These are phyloP conservation scores for Xylariales sp. DNA, from an alignment of 2,329 filamentous ascomycete genomes.

Conservation along the genomic window DNA sequence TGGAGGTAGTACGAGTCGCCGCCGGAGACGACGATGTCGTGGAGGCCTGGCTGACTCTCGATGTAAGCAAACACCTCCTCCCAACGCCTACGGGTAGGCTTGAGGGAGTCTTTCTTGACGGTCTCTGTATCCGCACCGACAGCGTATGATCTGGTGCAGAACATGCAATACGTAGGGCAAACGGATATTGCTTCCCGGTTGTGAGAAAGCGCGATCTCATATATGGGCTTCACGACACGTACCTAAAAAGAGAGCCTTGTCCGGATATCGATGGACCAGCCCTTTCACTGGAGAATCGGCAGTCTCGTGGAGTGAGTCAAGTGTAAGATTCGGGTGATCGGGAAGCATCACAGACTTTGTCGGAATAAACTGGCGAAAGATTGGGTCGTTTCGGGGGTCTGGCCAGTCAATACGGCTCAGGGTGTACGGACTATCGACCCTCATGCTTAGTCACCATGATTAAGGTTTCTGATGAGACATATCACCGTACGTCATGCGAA, in stretches of 20 bases:
- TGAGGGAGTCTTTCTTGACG: constrained; percentile 37
- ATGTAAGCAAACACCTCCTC: constrained; percentile 54
- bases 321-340: constrained; percentile 48
- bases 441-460: too few relatives aligned
- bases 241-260: constrained; percentile 60
- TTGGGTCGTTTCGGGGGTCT: constrained; percentile 53
- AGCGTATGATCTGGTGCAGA: constrained; percentile 57
- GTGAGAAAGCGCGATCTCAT: too few relatives aligned
- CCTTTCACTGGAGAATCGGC: constrained; percentile 51
- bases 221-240: too few relatives aligned
- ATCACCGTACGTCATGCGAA: constrained; percentile 45
- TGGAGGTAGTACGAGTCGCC: constrained; percentile 57
- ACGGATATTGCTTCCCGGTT: constrained; percentile 57
- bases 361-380: constrained; percentile 57
- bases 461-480: too few relatives aligned
- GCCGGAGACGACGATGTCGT: constrained; percentile 59
- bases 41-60: constrained; percentile 39
- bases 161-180: constrained; percentile 59
- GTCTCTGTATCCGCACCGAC: constrained; percentile 51
- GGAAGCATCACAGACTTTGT: constrained; percentile 46
- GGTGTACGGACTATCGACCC: constrained; percentile 49
- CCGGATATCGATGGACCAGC: constrained; percentile 59
- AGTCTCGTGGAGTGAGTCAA: constrained; percentile 56
- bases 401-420: constrained; percentile 56
- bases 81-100: constrained; percentile 41